Evolutionary conservation across 371 early-diverging fungal species (phyloP).

Genomic region (Apophysomyces trapeziformis): DNA sequence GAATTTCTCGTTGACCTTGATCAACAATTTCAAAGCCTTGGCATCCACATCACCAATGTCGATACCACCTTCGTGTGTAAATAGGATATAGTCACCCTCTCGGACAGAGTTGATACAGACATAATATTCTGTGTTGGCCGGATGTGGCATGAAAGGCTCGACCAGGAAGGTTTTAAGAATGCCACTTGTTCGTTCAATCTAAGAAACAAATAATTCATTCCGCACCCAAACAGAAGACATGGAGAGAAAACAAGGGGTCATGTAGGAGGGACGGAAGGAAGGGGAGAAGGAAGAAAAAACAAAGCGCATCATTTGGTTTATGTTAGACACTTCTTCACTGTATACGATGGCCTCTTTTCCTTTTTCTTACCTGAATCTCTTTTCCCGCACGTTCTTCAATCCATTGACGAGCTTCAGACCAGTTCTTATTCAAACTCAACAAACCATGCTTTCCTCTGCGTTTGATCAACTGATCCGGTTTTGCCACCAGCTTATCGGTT

Average conservation of each 20-base stretch:
- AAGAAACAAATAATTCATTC: neutral
- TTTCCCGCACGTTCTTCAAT: conserved; percentile 82
- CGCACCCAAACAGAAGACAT: neutral
- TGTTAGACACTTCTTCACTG: too few species aligned
- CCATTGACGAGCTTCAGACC: conserved; percentile 85
- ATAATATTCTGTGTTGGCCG: conserved; percentile 89
- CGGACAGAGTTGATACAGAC: conserved; percentile 93
- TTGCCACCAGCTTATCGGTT: conserved; percentile 83
- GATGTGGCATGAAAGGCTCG: conserved; percentile 94
- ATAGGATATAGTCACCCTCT: conserved; percentile 92
- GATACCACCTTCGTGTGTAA: conserved; percentile 95
- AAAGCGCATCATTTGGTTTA: too few species aligned
- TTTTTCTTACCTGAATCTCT: conserved; percentile 65
- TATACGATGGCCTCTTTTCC: neutral
- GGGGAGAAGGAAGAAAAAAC: too few species aligned
- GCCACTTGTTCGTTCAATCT: conserved; percentile 84
- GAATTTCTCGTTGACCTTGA: conserved; percentile 67
- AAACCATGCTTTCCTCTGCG: conserved; percentile 94
- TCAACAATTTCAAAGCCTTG: conserved; percentile 82
- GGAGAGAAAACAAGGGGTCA: neutral
- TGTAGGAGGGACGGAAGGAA: too few species aligned
- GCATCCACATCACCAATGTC: conserved; percentile 97
- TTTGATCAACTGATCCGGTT: conserved; percentile 96
- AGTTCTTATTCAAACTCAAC: conserved; percentile 84
- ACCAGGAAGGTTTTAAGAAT: conserved; percentile 89